These are phyloP conservation scores for Kodamaea kakaduensis DNA, from an alignment of 805 yeast species.

Conservation along the genomic window DNA sequence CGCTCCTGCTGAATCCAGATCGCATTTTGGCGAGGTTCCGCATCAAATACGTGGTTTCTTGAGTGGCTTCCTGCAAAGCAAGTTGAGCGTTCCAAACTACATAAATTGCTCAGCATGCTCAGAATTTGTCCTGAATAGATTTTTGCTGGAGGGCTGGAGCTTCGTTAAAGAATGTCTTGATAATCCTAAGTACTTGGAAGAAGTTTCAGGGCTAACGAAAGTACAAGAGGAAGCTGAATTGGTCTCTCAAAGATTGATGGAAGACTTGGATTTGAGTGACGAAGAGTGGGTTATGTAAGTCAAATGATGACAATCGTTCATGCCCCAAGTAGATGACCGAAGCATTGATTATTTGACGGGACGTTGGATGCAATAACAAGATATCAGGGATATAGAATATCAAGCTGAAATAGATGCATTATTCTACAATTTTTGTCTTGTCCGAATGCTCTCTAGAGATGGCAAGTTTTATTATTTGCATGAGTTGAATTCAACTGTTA, in stretches of 20 bases:
- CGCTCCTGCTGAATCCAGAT: slow-evolving; percentile 37
- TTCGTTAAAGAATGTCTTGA: slow-evolving; percentile 71
- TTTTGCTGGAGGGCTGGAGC: slow-evolving; percentile 62
- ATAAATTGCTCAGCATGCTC: slow-evolving; percentile 87
- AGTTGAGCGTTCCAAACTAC: slow-evolving; percentile 69
- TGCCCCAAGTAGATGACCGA: too few species aligned
- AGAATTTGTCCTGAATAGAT: slow-evolving; percentile 48
- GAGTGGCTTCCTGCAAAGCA: slow-evolving; percentile 57
- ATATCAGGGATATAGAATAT: too few species aligned
- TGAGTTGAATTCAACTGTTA: too few species aligned
- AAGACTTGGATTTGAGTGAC: slow-evolving; percentile 33
- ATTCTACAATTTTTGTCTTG: too few species aligned
- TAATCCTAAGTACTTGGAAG: slow-evolving; percentile 65
- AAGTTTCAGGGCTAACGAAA: slow-evolving; percentile 70
- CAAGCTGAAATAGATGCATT: too few species aligned
- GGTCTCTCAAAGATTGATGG: slow-evolving; percentile 31
- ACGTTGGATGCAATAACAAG: too few species aligned
- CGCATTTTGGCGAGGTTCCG: slow-evolving; percentile 63
- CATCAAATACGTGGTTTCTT: slow-evolving; percentile 92
- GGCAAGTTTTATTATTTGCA: too few species aligned
- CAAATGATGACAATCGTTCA: too few species aligned
- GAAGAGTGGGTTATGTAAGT: slow-evolving; percentile 17
- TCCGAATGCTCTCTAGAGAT: too few species aligned
- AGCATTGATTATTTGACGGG: too few species aligned
- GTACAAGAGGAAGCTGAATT: slow-evolving; percentile 70